Percentiles rank a stretch among this genome's conserved stretches.
Conservation (phyloP, 129 eudicot species). For the Flaveria sonorensis region DNA sequence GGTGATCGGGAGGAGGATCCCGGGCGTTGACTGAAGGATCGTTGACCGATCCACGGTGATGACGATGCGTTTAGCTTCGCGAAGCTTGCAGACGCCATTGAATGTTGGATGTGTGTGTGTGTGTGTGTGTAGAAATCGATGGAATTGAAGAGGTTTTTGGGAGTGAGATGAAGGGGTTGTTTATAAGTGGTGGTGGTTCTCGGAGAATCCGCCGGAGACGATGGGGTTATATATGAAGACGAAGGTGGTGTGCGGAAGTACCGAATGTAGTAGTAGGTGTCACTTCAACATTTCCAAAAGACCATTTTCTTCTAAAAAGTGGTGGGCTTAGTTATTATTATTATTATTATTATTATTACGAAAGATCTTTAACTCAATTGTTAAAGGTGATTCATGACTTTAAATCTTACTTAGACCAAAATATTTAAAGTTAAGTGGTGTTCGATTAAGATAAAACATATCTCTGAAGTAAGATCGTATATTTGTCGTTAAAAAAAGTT, state of each 20-base stretch:
- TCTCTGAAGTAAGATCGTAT: too few species aligned
- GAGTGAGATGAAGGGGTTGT: not conserved
- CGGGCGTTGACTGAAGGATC: slow-evolving; percentile 57
- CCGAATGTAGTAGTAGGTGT: slow-evolving; percentile 31
- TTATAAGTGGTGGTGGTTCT: slow-evolving; percentile 25
- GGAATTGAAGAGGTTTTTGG: not conserved
- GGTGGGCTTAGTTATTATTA: too few species aligned
- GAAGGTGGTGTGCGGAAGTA: slow-evolving; percentile 30
- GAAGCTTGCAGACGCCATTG: slow-evolving; percentile 76
- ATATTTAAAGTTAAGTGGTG: too few species aligned
- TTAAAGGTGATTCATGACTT: too few species aligned
- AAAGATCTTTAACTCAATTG: too few species aligned
- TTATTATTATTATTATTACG: too few species aligned
- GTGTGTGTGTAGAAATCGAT: not conserved
- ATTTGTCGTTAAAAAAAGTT: too few species aligned
- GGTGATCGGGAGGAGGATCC: slow-evolving; percentile 48
- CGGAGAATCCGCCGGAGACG: slow-evolving; percentile 28
- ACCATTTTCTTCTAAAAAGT: not conserved
- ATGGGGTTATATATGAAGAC: slow-evolving; percentile 17
- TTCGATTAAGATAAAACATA: too few species aligned
- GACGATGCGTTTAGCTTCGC: slow-evolving; percentile 63
- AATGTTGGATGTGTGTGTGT: not conserved
- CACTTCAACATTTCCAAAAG: slow-evolving; percentile 2
- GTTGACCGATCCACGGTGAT: slow-evolving; percentile 73
- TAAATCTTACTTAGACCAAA: too few species aligned